Evolutionary conservation across 192 early-diverging fungal species (phyloP).

Genomic region (Diversispora eburnea): DNA sequence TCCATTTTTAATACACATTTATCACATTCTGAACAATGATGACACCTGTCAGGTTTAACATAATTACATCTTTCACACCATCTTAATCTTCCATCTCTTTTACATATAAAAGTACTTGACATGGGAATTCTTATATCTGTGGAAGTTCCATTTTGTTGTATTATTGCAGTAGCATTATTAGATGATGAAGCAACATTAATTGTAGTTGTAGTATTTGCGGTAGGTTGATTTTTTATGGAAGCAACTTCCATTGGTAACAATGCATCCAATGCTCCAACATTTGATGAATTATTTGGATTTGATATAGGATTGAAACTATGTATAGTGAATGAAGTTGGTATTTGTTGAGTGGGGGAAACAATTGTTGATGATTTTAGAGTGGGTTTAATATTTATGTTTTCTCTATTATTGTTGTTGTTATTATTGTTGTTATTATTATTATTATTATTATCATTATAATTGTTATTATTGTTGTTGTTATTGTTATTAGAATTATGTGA

Average conservation of each 20-base stretch:
- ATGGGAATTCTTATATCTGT: constrained; percentile 14
- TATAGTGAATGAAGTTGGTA: not conserved
- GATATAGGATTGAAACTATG: constrained; percentile 5
- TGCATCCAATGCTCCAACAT: constrained; percentile 11
- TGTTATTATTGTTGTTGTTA: no score
- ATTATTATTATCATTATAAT: not conserved
- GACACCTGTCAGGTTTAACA: constrained; percentile 51
- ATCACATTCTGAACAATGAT: constrained; percentile 52
- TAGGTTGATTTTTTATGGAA: not conserved
- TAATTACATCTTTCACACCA: constrained; percentile 43
- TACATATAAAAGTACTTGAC: constrained; percentile 22
- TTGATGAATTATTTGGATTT: constrained; percentile 13
- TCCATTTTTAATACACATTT: constrained; percentile 54
- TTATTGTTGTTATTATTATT: not conserved
- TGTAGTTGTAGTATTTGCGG: not conserved
- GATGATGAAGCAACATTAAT: not conserved
- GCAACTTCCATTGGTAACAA: constrained; percentile 16
- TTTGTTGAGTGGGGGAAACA: not conserved
- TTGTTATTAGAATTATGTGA: no score
- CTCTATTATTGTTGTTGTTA: not conserved
- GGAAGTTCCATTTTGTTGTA: not conserved
- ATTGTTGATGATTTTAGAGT: not conserved
- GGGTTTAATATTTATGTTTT: not conserved
- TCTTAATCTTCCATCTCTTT: constrained; percentile 24
- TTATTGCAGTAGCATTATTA: not conserved